Percentiles rank a stretch among this genome's conserved stretches.
These are phyloP conservation scores for Agroathelia rolfsii DNA, from an alignment of 1,284 basidiomycete species.

Conservation along the genomic window DNA sequence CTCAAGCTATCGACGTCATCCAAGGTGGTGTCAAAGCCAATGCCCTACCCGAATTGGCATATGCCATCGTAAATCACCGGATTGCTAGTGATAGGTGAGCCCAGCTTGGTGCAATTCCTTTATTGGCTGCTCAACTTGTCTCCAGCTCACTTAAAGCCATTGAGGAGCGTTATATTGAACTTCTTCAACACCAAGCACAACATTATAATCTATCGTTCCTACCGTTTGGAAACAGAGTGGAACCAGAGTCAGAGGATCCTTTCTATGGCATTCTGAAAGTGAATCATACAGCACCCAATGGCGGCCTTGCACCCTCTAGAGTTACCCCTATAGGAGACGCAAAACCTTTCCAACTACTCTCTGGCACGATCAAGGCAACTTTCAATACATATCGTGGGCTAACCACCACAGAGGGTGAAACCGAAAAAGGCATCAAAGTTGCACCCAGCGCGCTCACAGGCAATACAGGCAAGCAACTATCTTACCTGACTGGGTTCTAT, in stretches of 20 bases:
- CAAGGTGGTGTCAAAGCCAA: constrained; percentile 64
- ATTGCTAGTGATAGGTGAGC: constrained; percentile 44
- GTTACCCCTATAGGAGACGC: constrained; percentile 29
- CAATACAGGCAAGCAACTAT: constrained; percentile 23
- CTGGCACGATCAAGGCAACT: constrained; percentile 36
- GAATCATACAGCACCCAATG: constrained; percentile 25
- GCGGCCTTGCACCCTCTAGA: constrained; percentile 32
- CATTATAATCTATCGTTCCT: too few relatives aligned
- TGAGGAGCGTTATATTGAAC: too few relatives aligned
- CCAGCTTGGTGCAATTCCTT: background rate
- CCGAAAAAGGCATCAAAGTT: constrained; percentile 19
- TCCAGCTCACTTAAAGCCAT: too few relatives aligned
- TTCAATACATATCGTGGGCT: constrained; percentile 26
- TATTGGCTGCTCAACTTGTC: too few relatives aligned
- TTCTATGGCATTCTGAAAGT: constrained; percentile 28
- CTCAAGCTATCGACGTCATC: constrained; percentile 62
- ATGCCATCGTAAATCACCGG: constrained; percentile 50
- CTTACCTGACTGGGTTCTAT: background rate
- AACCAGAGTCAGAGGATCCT: constrained; percentile 19
- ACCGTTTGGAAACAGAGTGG: too few relatives aligned
- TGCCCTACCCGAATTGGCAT: constrained; percentile 47
- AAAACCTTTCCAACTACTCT: constrained; percentile 30
- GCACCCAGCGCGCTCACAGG: constrained; percentile 28
- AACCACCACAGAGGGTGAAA: too few relatives aligned
- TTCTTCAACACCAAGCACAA: too few relatives aligned